Conservation (phyloP, 129 eudicot genomes). For the Erigeron canadensis region DNA sequence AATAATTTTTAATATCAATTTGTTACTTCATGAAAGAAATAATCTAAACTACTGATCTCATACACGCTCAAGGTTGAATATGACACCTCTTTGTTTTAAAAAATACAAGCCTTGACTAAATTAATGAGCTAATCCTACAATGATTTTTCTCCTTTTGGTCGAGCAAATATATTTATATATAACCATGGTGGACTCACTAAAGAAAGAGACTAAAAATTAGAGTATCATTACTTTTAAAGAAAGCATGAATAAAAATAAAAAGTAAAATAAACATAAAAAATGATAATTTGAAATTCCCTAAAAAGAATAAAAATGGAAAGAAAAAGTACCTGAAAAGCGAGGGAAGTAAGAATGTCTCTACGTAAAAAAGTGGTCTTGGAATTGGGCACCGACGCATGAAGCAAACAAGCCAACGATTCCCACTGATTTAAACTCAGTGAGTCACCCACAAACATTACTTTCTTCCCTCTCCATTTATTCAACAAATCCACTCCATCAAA, state of each 20-base stretch:
- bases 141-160: no score
- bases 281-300: background rate
- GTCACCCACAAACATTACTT: constrained; percentile 98
- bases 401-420: constrained; percentile 82
- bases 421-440: constrained; percentile 95
- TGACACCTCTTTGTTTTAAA: no score
- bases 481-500: constrained; percentile 76
- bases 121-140: no score
- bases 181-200: no score
- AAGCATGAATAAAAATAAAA: constrained; percentile 16
- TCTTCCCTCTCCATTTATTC: constrained; percentile 76
- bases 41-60: no score
- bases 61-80: no score
- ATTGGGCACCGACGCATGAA: constrained; percentile 76
- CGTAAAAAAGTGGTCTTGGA: constrained; percentile 44
- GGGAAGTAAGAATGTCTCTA: constrained; percentile 47
- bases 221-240: background rate
- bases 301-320: constrained; percentile 17
- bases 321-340: constrained; percentile 71
- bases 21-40: no score
- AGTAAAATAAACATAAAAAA: background rate
- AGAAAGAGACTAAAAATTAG: background rate
- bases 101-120: no score
- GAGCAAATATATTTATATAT: no score
- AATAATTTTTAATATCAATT: no score